phyloP scores from a whole-genome alignment of 148 eudicot genomes.

The Fagopyrum homotropicum region DNA sequence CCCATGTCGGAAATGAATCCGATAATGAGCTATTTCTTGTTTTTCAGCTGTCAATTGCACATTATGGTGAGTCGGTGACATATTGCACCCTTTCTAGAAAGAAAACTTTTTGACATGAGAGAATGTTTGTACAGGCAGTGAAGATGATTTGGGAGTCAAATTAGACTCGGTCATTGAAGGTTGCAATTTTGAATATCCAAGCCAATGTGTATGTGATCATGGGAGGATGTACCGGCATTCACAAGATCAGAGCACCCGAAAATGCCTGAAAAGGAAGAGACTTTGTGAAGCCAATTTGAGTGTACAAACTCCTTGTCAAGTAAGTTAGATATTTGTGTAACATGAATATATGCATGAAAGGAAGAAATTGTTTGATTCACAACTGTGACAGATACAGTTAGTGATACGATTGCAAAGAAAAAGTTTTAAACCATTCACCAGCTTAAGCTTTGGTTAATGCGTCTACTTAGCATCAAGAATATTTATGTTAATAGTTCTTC shows the following conservation, averaged over 20 bases:
- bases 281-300: slow-evolving; percentile 38
- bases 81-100: not conserved
- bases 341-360: not conserved
- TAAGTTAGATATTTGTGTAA: slow-evolving; percentile 13
- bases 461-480: not conserved
- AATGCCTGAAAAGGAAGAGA: slow-evolving; percentile 24
- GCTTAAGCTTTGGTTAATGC: not conserved
- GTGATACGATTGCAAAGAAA: not conserved
- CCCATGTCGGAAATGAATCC: no score
- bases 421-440: not conserved
- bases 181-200: slow-evolving; percentile 27
- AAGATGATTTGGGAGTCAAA: slow-evolving; percentile 36
- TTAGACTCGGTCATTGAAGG: slow-evolving; percentile 42
- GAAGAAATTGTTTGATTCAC: not conserved
- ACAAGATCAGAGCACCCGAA: slow-evolving; percentile 21
- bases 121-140: slow-evolving; percentile 30
- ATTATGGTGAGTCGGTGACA: not conserved
- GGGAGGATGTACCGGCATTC: slow-evolving; percentile 10
- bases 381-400: not conserved
- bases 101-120: not conserved
- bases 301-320: slow-evolving; percentile 41
- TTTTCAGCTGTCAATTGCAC: not conserved
- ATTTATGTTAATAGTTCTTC: not conserved
- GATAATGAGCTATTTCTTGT: no score
- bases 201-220: slow-evolving; percentile 20